Evolutionary conservation across 2,329 filamentous ascomycete species (phyloP).

Genomic region (Epichloe typhina): DNA sequence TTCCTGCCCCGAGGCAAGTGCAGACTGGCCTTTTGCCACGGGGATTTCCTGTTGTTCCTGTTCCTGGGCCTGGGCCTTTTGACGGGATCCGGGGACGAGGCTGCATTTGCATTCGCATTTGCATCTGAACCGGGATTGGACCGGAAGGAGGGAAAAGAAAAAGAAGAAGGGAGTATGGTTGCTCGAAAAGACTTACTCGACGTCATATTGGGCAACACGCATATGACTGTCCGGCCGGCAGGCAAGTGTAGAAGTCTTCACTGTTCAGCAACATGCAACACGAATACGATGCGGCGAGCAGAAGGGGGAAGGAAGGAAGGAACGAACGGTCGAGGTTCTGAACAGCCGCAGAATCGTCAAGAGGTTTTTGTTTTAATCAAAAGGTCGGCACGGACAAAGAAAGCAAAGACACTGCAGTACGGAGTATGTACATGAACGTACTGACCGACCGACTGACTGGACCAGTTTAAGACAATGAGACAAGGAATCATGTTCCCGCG

Average conservation of each 20-base stretch:
- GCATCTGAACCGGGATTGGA: conserved; percentile 14
- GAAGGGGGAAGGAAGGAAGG: conserved; percentile 6
- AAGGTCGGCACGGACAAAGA: too few species aligned
- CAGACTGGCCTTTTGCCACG: conserved; percentile 12
- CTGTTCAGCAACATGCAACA: conserved; percentile 8
- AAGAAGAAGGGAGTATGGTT: conserved; percentile 22
- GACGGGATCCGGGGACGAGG: background rate
- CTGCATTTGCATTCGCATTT: background rate
- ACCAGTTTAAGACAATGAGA: background rate
- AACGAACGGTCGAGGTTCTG: background rate
- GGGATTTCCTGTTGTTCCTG: conserved; percentile 8
- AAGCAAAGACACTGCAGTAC: too few species aligned
- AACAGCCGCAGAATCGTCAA: background rate
- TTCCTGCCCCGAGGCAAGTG: conserved; percentile 6
- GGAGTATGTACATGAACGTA: too few species aligned
- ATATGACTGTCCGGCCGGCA: conserved; percentile 14
- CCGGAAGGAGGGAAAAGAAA: conserved; percentile 22
- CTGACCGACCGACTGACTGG: background rate
- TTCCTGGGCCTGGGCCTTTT: background rate
- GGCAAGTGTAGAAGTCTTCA: conserved; percentile 4
- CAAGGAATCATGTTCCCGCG: background rate
- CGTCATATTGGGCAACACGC: conserved; percentile 27
- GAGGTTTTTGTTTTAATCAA: too few species aligned
- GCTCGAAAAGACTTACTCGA: conserved; percentile 32
- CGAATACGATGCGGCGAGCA: conserved; percentile 6